Percentiles rank a stretch among this genome's conserved stretches.
Evolutionary conservation across 345 rosid species (phyloP).

Genomic region (Boechera stricta): DNA sequence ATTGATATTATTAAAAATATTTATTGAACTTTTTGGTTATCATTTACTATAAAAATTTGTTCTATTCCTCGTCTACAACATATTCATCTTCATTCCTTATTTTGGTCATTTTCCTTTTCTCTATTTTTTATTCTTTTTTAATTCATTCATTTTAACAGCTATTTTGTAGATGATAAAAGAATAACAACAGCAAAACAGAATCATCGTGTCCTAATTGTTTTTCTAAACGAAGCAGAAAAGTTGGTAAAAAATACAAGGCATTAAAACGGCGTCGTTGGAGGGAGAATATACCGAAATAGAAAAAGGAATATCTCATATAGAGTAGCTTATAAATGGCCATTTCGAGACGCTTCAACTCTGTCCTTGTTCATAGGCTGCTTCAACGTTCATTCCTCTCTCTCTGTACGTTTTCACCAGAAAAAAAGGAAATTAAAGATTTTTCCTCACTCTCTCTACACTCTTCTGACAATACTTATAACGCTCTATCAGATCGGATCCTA

Average conservation of each 20-base stretch:
- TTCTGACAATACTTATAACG: conserved; percentile 15
- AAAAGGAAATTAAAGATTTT: not conserved
- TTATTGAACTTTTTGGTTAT: no score
- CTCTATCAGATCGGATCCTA: conserved; percentile 12
- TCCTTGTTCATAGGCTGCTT: conserved; percentile 37
- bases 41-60: no score
- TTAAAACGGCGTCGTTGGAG: conserved; percentile 22
- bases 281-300: conserved; percentile 39
- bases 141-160: conserved; percentile 5
- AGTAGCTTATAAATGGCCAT: conserved; percentile 37
- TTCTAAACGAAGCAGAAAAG: conserved; percentile 17
- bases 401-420: not conserved
- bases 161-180: conserved; percentile 2
- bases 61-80: no score
- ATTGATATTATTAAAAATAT: no score
- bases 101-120: no score
- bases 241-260: not conserved
- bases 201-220: not conserved
- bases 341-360: conserved; percentile 25
- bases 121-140: no score
- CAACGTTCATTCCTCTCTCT: conserved; percentile 22
- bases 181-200: conserved; percentile 39
- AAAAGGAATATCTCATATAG: conserved; percentile 40
- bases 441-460: conserved; percentile 8
- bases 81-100: no score